These are phyloP conservation scores for Silene noctiflora DNA, from an alignment of 179 eudicot genomes.

Conservation along the genomic window DNA sequence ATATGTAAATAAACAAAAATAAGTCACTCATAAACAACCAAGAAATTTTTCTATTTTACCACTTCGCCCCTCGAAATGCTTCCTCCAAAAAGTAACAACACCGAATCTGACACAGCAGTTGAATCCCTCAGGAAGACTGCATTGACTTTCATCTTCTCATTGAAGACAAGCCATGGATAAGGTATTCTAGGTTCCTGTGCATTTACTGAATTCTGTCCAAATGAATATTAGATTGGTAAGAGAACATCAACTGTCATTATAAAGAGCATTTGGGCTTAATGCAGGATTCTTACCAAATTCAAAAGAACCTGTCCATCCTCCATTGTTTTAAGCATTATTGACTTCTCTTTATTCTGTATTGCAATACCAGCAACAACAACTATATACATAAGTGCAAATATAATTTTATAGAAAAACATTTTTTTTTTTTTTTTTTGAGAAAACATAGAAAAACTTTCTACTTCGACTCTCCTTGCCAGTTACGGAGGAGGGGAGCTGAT, in stretches of 20 bases:
- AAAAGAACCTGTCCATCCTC: conserved; percentile 94
- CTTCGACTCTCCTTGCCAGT: neutral
- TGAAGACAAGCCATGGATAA: conserved; percentile 98
- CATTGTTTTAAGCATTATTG: conserved; percentile 98
- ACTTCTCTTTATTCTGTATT: conserved; percentile 90
- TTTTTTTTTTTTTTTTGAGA: too few species aligned
- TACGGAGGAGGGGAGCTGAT: neutral
- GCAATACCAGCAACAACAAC: conserved; percentile 24
- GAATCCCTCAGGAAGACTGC: conserved; percentile 97
- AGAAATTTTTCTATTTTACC: conserved; percentile 35
- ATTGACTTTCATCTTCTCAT: conserved; percentile 95
- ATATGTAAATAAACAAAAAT: neutral
- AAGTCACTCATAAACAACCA: neutral
- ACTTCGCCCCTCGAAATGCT: conserved; percentile 53
- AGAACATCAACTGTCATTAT: conserved; percentile 7
- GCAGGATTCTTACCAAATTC: conserved; percentile 49
- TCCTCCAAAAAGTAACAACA: conserved; percentile 92
- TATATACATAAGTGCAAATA: conserved; percentile 3
- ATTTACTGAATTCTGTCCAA: conserved; percentile 85
- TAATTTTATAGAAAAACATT: too few species aligned
- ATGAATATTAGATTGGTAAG: conserved; percentile 38
- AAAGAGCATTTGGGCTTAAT: neutral
- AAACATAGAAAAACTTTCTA: neutral
- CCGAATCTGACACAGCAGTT: conserved; percentile 93
- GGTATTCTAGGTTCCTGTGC: conserved; percentile 94